These are phyloP conservation scores for Cryptococcus hybrid DNA, from an alignment of 1,284 basidiomycete genomes.

Conservation along the genomic window DNA sequence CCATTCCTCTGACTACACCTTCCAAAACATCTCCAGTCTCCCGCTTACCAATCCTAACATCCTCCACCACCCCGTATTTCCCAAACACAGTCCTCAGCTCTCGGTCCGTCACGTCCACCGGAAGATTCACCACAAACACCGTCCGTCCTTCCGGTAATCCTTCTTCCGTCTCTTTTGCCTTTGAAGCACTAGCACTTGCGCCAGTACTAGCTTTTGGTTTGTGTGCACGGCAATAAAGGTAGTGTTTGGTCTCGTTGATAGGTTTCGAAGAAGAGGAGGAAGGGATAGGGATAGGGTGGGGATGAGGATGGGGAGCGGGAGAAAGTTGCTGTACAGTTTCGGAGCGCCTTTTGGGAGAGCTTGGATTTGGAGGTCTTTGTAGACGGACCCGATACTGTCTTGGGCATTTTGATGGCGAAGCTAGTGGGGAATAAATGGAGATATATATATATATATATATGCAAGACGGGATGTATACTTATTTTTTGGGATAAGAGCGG, in stretches of 20 bases:
- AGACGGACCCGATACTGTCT: background rate
- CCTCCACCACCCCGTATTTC: slow-evolving; percentile 70
- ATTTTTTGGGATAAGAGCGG: no score
- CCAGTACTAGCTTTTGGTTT: background rate
- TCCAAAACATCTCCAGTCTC: slow-evolving; percentile 34
- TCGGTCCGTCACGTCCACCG: slow-evolving; percentile 75
- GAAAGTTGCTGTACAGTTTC: slow-evolving; percentile 36
- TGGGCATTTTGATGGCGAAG: no score
- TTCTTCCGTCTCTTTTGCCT: slow-evolving; percentile 53
- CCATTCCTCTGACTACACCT: slow-evolving; percentile 29
- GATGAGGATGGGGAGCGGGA: slow-evolving; percentile 31
- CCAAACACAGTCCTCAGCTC: slow-evolving; percentile 72
- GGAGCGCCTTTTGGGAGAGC: slow-evolving; percentile 2
- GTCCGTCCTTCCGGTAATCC: slow-evolving; percentile 66
- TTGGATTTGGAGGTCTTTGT: background rate
- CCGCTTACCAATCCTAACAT: slow-evolving; percentile 57
- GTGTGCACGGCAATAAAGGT: slow-evolving; percentile 42
- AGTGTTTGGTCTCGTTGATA: slow-evolving; percentile 25
- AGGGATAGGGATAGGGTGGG: slow-evolving; percentile 37
- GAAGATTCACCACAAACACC: slow-evolving; percentile 80
- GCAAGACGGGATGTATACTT: no score
- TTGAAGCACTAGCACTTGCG: background rate
- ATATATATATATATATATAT: background rate
- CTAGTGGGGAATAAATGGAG: no score
- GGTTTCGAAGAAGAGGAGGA: slow-evolving; percentile 20